These are phyloP conservation scores for Leccinum glutinopallens DNA, from an alignment of 1,284 basidiomycete species.

Conservation along the genomic window DNA sequence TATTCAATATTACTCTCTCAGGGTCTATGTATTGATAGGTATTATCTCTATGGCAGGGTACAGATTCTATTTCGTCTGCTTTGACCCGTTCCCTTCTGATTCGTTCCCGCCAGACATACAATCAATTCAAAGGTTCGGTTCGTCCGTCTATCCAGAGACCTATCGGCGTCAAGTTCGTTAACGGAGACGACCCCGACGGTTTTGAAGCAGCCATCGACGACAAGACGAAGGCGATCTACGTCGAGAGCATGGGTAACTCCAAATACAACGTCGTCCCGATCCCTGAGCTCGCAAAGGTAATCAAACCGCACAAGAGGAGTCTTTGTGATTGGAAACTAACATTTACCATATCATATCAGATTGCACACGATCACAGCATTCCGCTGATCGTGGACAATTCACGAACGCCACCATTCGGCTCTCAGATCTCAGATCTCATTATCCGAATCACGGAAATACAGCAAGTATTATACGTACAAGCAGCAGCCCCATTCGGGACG, in stretches of 20 bases:
- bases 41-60: constrained; percentile 68
- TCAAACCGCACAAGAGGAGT: not conserved
- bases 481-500: not conserved
- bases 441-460: not conserved
- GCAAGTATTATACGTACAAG: not conserved
- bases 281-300: constrained; percentile 71
- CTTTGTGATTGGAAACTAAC: not conserved
- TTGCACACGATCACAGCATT: constrained; percentile 74
- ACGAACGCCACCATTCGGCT: not conserved
- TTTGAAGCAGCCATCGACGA: constrained; percentile 78
- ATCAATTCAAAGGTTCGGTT: constrained; percentile 76
- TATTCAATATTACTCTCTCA: not conserved
- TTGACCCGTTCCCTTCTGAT: not conserved
- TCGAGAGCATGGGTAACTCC: constrained; percentile 80
- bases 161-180: constrained; percentile 79
- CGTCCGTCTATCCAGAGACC: not conserved
- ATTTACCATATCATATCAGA: constrained; percentile 27
- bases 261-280: constrained; percentile 62
- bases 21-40: constrained; percentile 34
- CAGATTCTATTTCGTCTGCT: constrained; percentile 35
- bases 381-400: constrained; percentile 85
- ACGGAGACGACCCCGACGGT: constrained; percentile 58
- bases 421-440: not conserved
- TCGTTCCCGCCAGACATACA: constrained; percentile 60
- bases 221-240: constrained; percentile 78